These are phyloP conservation scores for Cryptococcus jaspeensis DNA, from an alignment of 1,284 basidiomycete species.

Conservation along the genomic window DNA sequence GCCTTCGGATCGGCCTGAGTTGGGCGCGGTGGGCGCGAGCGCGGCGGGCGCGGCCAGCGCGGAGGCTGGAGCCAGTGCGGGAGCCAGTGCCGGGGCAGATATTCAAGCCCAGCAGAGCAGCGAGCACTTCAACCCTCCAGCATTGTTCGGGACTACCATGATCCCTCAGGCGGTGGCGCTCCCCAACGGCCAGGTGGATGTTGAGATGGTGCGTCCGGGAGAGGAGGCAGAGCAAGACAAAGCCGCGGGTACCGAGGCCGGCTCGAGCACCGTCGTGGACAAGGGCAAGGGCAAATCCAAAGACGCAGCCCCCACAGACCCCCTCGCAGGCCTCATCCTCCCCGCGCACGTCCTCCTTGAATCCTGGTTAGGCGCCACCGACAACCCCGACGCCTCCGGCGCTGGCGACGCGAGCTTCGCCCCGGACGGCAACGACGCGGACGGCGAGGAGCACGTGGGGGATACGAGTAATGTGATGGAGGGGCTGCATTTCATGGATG, in stretches of 20 bases:
- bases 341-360: no score
- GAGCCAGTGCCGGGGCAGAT: neutral
- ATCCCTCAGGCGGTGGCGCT: slow-evolving; percentile 10
- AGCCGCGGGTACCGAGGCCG: neutral
- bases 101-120: neutral
- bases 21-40: no score
- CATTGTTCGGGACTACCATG: slow-evolving; percentile 25
- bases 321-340: no score
- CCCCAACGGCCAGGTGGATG: slow-evolving; percentile 1
- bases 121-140: slow-evolving; percentile 32
- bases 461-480: slow-evolving; percentile 20
- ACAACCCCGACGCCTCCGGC: no score
- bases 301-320: no score
- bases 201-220: slow-evolving; percentile 4
- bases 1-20: neutral
- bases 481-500: slow-evolving; percentile 41
- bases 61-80: no score
- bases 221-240: slow-evolving; percentile 3
- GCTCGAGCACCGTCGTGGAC: no score
- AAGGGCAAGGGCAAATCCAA: no score
- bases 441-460: slow-evolving; percentile 1
- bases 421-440: neutral
- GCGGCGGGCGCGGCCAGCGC: no score
- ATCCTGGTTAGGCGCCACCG: no score
- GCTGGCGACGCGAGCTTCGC: no score